Evolutionary conservation across 108 stramenopile genomes (phyloP).

Genomic region (Schizochytrium sp.): DNA sequence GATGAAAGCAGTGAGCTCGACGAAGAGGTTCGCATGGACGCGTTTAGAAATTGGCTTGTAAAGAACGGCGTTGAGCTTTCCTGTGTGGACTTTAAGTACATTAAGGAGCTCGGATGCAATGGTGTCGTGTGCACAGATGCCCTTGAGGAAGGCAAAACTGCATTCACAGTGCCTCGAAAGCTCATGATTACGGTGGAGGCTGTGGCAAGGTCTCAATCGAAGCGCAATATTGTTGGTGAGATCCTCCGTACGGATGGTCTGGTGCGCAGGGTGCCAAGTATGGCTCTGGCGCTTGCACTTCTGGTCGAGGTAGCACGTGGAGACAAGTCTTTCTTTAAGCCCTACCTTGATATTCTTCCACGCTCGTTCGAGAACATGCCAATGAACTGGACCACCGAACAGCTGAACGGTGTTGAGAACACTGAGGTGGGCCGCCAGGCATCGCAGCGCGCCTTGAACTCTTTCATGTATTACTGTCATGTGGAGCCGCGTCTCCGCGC

Average conservation of each 20-base stretch:
- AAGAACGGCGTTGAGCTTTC: not conserved
- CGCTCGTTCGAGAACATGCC: conserved; percentile 9
- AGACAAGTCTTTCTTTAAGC: not conserved
- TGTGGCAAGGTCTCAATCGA: conserved; percentile 27
- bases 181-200: conserved; percentile 55
- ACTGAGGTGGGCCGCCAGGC: conserved; percentile 12
- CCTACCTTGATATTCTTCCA: conserved; percentile 28
- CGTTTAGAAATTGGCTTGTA: conserved; percentile 13
- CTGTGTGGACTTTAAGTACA: conserved; percentile 21
- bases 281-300: conserved; percentile 12
- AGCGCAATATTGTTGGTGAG: conserved; percentile 16
- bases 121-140: conserved; percentile 8
- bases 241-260: not conserved
- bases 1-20: not conserved
- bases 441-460: not conserved
- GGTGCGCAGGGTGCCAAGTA: not conserved
- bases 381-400: conserved; percentile 33
- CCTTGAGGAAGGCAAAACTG: not conserved
- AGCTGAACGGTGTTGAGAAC: conserved; percentile 22
- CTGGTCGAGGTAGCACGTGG: not conserved
- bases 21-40: conserved; percentile 33
- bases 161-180: conserved; percentile 44
- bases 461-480: conserved; percentile 36
- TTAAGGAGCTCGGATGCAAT: conserved; percentile 48
- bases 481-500: not conserved